A percentile compares a stretch with the other conserved stretches of the same genome.
Evolutionary conservation across 352 stramenopile genomes (phyloP).

Genomic region (Peronospora belbahrii): DNA sequence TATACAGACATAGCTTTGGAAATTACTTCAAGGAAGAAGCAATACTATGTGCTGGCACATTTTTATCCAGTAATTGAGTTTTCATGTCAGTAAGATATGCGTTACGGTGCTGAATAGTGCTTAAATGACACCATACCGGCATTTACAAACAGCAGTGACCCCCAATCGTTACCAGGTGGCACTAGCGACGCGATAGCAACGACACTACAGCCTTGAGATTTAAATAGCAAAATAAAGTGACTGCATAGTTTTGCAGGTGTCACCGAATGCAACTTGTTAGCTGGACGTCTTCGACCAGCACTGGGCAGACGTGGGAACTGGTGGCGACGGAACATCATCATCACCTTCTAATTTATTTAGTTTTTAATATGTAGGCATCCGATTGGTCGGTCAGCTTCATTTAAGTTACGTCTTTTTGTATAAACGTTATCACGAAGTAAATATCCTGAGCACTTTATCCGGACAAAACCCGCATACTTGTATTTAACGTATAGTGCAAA

Average conservation of each 20-base stretch:
- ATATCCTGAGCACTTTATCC: no score
- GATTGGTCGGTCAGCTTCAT: background rate
- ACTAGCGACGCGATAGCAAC: conserved; percentile 64
- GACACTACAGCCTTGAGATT: conserved; percentile 45
- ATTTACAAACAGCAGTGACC: conserved; percentile 95
- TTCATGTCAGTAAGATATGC: no score
- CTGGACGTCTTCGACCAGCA: background rate
- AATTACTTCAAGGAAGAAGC: no score
- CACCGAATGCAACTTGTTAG: conserved; percentile 33
- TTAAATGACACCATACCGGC: conserved; percentile 95
- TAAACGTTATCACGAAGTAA: no score
- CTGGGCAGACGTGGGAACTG: background rate
- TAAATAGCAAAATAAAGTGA: conserved; percentile 66
- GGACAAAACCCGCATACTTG: no score
- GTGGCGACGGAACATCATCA: conserved; percentile 26
- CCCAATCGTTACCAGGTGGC: conserved; percentile 82
- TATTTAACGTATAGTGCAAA: no score
- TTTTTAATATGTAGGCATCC: background rate
- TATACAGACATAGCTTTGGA: no score
- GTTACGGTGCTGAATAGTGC: no score
- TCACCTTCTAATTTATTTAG: background rate
- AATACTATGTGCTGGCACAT: no score
- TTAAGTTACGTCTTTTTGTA: background rate
- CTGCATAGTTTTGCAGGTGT: conserved; percentile 37
- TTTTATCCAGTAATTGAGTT: no score